phyloP scores from a whole-genome alignment of 2,329 filamentous ascomycete species.

The Aureobasidium musti region DNA sequence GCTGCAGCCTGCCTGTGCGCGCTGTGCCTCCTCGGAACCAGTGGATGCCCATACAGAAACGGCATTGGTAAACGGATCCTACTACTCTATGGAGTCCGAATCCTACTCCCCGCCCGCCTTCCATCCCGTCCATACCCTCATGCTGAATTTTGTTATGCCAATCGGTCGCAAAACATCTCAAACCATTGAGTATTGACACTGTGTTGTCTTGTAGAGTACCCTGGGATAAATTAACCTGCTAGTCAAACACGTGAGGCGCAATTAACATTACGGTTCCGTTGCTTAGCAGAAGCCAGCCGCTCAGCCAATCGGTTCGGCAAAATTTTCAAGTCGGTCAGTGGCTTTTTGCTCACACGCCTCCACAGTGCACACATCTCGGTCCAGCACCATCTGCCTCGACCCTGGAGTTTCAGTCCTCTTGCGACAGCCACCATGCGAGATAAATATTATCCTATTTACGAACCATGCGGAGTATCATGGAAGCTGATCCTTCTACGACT shows the following conservation, averaged over 20 bases:
- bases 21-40: slow-evolving; percentile 7
- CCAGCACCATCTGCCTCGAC: background rate
- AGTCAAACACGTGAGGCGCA: slow-evolving; percentile 23
- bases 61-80: background rate
- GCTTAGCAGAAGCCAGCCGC: slow-evolving; percentile 21
- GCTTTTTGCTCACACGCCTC: background rate
- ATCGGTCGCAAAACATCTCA: background rate
- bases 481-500: background rate
- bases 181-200: background rate
- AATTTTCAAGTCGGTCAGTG: slow-evolving; percentile 2
- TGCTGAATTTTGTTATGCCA: background rate
- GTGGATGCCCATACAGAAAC: background rate
- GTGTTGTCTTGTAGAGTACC: background rate
- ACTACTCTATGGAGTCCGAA: background rate
- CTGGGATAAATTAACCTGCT: slow-evolving; percentile 3
- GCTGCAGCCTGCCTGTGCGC: slow-evolving; percentile 7
- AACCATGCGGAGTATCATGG: background rate
- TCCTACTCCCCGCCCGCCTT: background rate
- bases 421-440: background rate
- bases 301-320: slow-evolving; percentile 15
- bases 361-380: background rate
- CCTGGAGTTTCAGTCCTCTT: background rate
- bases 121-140: background rate
- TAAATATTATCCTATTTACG: background rate
- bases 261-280: slow-evolving; percentile 23